Conservation (phyloP, 1,284 basidiomycete species). For the Porodaedalea pini region DNA sequence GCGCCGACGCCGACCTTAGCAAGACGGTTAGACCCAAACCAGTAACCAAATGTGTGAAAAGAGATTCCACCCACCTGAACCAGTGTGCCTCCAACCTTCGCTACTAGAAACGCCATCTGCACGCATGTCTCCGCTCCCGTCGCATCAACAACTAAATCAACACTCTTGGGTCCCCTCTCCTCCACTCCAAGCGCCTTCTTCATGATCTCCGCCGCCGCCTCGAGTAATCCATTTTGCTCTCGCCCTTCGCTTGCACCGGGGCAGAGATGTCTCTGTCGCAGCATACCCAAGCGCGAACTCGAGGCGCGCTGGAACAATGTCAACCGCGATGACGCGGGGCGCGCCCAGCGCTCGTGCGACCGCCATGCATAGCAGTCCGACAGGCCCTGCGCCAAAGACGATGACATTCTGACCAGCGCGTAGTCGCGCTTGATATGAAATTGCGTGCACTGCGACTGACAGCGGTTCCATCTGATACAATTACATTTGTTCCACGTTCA, state of each 20-base stretch:
- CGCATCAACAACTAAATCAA: constrained; percentile 79
- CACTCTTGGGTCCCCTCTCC: constrained; percentile 53
- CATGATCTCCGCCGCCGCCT: constrained; percentile 61
- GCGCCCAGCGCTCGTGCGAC: constrained; percentile 89
- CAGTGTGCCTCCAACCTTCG: constrained; percentile 69
- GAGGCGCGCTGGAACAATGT: constrained; percentile 80
- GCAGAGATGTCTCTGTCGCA: constrained; percentile 78
- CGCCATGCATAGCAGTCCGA: constrained; percentile 90
- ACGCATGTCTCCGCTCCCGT: constrained; percentile 88
- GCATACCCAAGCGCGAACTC: constrained; percentile 86
- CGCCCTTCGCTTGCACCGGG: constrained; percentile 62
- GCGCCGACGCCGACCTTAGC: constrained; percentile 71
- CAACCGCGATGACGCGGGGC: constrained; percentile 75
- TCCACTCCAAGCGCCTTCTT: constrained; percentile 53
- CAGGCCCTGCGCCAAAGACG: constrained; percentile 89
- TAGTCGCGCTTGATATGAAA: constrained; percentile 74
- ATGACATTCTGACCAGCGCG: constrained; percentile 70
- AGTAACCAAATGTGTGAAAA: constrained; percentile 37
- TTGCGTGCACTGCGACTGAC: constrained; percentile 87
- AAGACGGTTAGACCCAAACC: constrained; percentile 50
- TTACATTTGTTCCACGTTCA: too few species aligned
- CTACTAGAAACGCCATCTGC: constrained; percentile 73
- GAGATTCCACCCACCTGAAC: constrained; percentile 48
- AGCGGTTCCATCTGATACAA: constrained; percentile 89
- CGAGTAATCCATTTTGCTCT: constrained; percentile 69